These are phyloP conservation scores for Ophiobolus disseminans DNA, from an alignment of 2,329 filamentous ascomycete species.

Conservation along the genomic window DNA sequence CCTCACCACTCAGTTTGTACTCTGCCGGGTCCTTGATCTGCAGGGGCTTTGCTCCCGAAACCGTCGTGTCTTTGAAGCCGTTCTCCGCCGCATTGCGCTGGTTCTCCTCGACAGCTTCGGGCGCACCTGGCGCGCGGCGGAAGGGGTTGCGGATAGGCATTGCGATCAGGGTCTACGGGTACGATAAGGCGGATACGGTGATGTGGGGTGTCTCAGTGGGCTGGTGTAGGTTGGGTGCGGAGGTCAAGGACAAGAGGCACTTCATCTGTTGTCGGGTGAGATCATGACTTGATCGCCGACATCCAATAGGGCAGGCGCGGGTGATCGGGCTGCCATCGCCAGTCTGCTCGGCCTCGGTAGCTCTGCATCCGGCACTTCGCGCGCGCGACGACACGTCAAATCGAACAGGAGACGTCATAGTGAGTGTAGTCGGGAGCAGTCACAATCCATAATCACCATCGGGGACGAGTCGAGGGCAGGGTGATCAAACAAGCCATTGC, in stretches of 20 bases:
- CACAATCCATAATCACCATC: not conserved
- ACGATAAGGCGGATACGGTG: slow-evolving; percentile 23
- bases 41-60: slow-evolving; percentile 49
- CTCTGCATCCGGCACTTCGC: slow-evolving; percentile 17
- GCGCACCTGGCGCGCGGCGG: slow-evolving; percentile 44
- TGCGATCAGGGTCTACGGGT: slow-evolving; percentile 16
- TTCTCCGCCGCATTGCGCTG: slow-evolving; percentile 41
- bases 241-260: slow-evolving; percentile 15
- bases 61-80: slow-evolving; percentile 43
- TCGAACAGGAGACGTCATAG: slow-evolving; percentile 19
- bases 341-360: slow-evolving; percentile 12
- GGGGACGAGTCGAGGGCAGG: slow-evolving; percentile 2
- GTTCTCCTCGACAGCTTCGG: slow-evolving; percentile 42
- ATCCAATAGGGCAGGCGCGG: slow-evolving; percentile 26
- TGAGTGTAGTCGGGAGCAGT: not conserved
- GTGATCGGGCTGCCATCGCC: slow-evolving; percentile 8
- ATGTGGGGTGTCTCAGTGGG: slow-evolving; percentile 26
- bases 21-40: slow-evolving; percentile 56
- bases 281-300: slow-evolving; percentile 25
- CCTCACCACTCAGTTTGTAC: slow-evolving; percentile 61
- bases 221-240: slow-evolving; percentile 21
- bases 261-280: slow-evolving; percentile 17
- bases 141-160: slow-evolving; percentile 55
- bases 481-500: slow-evolving; percentile 17
- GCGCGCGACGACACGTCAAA: slow-evolving; percentile 7